These are phyloP conservation scores for Jackrogersella multiformis DNA, from an alignment of 495 filamentous ascomycete species.

Conservation along the genomic window DNA sequence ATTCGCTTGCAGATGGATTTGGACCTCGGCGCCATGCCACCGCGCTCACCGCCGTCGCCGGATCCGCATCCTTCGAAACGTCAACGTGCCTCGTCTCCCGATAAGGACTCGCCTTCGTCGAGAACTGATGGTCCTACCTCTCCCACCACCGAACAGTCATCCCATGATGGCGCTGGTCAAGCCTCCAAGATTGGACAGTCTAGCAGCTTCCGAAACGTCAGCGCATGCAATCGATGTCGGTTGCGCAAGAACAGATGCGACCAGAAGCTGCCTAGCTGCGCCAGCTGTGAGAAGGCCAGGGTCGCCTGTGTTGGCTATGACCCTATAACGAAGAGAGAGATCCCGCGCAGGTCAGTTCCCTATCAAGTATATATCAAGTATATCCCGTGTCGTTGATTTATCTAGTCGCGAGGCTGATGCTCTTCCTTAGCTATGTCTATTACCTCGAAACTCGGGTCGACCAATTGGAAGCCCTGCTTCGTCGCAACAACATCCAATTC, in stretches of 20 bases:
- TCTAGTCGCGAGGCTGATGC: conserved; percentile 33
- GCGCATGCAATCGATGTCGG: conserved; percentile 92
- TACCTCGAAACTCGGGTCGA: conserved; percentile 88
- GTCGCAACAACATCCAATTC: conserved; percentile 73
- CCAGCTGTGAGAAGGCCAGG: conserved; percentile 87
- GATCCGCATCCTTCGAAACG: conserved; percentile 59
- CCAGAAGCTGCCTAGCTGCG: conserved; percentile 87
- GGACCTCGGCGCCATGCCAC: conserved; percentile 49
- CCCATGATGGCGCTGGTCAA: conserved; percentile 41
- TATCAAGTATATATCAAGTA: conserved; percentile 2
- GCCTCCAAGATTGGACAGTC: conserved; percentile 57
- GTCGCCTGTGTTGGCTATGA: conserved; percentile 94
- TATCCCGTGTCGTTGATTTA: background rate
- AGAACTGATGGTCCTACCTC: conserved; percentile 41
- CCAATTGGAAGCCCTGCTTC: conserved; percentile 82
- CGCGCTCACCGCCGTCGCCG: conserved; percentile 55
- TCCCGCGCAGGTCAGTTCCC: conserved; percentile 74
- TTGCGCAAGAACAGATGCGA: conserved; percentile 95
- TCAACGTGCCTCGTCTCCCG: conserved; percentile 59
- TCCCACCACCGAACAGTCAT: conserved; percentile 50
- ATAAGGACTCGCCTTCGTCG: conserved; percentile 56
- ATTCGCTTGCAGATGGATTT: conserved; percentile 38
- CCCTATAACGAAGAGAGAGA: conserved; percentile 93
- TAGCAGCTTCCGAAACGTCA: conserved; percentile 86
- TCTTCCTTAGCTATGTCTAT: conserved; percentile 78